Evolutionary conservation across 352 stramenopile species (phyloP).

Genomic region (Phytophthora europaea): DNA sequence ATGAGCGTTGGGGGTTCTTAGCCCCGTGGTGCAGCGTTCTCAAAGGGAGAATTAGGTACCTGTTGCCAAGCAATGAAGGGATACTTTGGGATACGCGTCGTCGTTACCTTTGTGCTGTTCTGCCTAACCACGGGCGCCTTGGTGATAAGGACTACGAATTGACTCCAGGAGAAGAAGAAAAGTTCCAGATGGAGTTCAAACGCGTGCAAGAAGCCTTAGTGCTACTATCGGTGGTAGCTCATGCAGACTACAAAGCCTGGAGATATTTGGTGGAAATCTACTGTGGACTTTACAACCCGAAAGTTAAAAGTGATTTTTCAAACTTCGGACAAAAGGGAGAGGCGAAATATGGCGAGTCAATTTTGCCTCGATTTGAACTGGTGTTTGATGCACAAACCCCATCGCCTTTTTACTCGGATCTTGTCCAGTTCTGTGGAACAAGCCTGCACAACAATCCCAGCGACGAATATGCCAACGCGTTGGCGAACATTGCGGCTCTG

Average conservation of each 20-base stretch:
- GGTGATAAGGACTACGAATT: background rate
- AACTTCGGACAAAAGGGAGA: no score
- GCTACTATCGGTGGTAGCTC: background rate
- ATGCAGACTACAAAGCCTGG: background rate
- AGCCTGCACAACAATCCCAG: background rate
- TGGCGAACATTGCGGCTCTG: conserved; percentile 1
- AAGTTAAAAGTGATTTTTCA: no score
- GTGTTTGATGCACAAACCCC: background rate
- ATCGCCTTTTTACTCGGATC: background rate
- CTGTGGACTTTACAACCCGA: background rate
- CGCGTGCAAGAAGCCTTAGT: conserved; percentile 1
- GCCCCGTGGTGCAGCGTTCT: background rate
- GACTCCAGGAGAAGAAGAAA: background rate
- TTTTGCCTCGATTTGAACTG: no score
- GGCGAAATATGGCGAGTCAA: no score
- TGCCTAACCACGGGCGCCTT: background rate
- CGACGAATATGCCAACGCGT: background rate
- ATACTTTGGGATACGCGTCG: background rate
- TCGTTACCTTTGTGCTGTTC: background rate
- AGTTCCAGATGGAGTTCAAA: conserved; percentile 1
- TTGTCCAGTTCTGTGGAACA: background rate
- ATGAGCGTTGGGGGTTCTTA: background rate
- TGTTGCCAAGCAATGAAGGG: background rate
- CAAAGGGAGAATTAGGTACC: background rate
- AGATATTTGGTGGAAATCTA: conserved; percentile 4